Evolutionary conservation across 768 basidiomycete genomes (phyloP), one percentile per base, ranked within the genome.

Genomic region (Rhizopogon vinicolor): DNA sequence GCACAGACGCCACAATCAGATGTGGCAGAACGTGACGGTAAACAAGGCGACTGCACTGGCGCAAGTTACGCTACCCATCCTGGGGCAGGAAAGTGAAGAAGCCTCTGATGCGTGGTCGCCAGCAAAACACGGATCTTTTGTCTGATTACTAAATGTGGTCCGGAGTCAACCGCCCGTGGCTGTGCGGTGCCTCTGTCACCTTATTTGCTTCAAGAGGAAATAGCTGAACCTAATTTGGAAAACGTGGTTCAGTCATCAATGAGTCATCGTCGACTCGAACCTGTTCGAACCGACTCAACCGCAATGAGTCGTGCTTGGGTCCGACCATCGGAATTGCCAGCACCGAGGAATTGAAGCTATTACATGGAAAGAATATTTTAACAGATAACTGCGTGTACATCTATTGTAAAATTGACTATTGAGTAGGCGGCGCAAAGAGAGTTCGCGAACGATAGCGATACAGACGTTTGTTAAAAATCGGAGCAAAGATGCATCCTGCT

Each of bases 401-500:
- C 65, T 69, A 70, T 53, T 60, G 54, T 70, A 72, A 61, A 60
- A 61, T 51, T 60, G 61, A 59, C 53, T 63, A 61, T 51, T 60
- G 61, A 59, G 51, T 63, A 60, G 62, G 64, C 62, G 61, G 41
- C 57, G 56, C n/a, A 49, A 28, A 58, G 54, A 58, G 58, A 60
- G 41, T 54, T 67, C 65, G 40, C 58, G 58, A 60, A 60, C 62
- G 52, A 59, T 70, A 70, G 63, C 62, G 69, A 70, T 70, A 70
- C 69, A 70, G 46, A 66, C 60, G 56, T 55, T 53, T 49, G 49
- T 64, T 56, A 51, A 54, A 53, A 60, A 25, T 25, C 25, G 25
- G 25, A 56, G 56, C 51, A 33, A 52, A 60, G 66, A 58, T 25
- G 62, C 62, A 69, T 61, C 66, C 63, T 63, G 62, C 52, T 43